Evolutionary conservation across 495 filamentous ascomycete species (phyloP).

Genomic region (Lophiotrema nucula): DNA sequence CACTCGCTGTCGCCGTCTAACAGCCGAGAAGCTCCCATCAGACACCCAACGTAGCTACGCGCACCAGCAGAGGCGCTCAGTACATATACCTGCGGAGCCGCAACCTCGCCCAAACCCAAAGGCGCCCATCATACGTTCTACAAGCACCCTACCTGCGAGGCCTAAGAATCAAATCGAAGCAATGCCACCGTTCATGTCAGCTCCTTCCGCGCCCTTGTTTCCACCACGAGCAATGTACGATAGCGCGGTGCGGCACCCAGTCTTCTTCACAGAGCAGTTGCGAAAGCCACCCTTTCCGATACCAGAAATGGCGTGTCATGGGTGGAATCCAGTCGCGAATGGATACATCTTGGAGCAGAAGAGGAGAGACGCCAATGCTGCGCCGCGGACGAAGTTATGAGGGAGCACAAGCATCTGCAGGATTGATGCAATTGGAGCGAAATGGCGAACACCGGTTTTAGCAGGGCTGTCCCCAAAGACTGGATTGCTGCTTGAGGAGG

Average conservation of each 20-base stretch:
- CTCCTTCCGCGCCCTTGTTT: not conserved
- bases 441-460: no score
- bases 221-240: conserved; percentile 32
- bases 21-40: not conserved
- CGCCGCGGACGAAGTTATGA: conserved; percentile 29
- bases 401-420: not conserved
- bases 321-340: conserved; percentile 29
- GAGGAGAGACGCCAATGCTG: conserved; percentile 6
- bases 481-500: no score
- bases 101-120: not conserved
- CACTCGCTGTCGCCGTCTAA: not conserved
- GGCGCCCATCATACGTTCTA: not conserved
- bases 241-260: conserved; percentile 41
- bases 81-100: conserved; percentile 5
- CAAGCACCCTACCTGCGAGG: not conserved
- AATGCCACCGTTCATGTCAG: conserved; percentile 36
- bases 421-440: not conserved
- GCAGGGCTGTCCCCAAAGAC: no score
- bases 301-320: conserved; percentile 20
- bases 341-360: conserved; percentile 30
- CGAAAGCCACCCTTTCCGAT: conserved; percentile 42
- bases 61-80: conserved; percentile 32
- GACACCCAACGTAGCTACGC: not conserved
- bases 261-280: conserved; percentile 42
- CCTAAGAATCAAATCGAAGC: conserved; percentile 39